These are phyloP conservation scores for Clitopilus passeckerianus DNA, from an alignment of 768 basidiomycete genomes.

Conservation along the genomic window DNA sequence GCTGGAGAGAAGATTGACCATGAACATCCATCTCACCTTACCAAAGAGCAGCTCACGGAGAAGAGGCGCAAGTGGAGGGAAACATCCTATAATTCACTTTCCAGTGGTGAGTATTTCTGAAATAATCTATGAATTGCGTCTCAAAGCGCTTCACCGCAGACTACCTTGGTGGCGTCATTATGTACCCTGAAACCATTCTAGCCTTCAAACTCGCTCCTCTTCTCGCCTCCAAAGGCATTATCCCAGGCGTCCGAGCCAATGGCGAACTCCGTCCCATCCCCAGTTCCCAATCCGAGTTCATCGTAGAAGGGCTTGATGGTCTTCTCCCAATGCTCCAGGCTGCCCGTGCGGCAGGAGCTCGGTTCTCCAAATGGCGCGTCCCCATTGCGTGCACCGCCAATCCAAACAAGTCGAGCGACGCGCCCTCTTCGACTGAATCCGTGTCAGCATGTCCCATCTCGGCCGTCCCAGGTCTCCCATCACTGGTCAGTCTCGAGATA, in stretches of 20 bases:
- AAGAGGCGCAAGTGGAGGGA: constrained; percentile 39
- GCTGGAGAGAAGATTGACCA: constrained; percentile 19
- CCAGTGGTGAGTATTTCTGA: constrained; percentile 25
- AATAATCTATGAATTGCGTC: not conserved
- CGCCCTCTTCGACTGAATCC: not conserved
- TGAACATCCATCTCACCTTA: constrained; percentile 13
- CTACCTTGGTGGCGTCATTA: constrained; percentile 46
- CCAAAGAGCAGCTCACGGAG: constrained; percentile 30
- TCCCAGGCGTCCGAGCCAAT: constrained; percentile 46
- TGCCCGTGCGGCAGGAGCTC: constrained; percentile 37
- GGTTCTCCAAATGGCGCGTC: constrained; percentile 50
- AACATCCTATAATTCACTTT: constrained; percentile 35
- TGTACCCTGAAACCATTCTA: constrained; percentile 43
- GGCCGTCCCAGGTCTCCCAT: constrained; percentile 26
- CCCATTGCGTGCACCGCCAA: constrained; percentile 36
- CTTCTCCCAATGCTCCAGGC: constrained; percentile 36
- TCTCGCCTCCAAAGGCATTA: constrained; percentile 38
- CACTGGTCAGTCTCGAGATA: constrained; percentile 33
- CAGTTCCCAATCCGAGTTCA: constrained; percentile 36
- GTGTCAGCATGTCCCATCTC: constrained; percentile 8
- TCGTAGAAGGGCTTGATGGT: constrained; percentile 45
- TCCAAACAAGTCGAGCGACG: not conserved
- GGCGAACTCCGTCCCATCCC: constrained; percentile 43
- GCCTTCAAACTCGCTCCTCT: constrained; percentile 44
- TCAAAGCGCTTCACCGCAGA: constrained; percentile 19